phyloP scores from a whole-genome alignment of 1,284 basidiomycete genomes.

The Ustilago tritici region DNA sequence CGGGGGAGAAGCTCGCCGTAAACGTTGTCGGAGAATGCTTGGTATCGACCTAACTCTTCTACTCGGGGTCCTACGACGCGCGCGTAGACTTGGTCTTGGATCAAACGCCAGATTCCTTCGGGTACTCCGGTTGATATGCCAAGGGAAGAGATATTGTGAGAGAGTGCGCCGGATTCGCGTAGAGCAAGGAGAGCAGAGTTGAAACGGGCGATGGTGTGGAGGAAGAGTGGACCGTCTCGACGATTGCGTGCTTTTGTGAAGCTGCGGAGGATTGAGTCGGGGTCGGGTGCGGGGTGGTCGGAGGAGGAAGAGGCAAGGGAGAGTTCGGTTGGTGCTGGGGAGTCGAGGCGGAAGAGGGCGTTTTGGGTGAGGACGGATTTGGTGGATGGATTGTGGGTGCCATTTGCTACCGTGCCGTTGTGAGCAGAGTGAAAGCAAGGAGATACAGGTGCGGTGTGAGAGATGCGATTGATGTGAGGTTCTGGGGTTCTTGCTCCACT shows the following conservation, averaged over 20 bases:
- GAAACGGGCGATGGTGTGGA: conserved; percentile 72
- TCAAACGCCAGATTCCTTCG: conserved; percentile 72
- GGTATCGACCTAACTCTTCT: conserved; percentile 71
- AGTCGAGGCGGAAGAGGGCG: conserved; percentile 23
- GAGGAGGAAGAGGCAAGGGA: conserved; percentile 34
- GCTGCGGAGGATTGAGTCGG: conserved; percentile 72
- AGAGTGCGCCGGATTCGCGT: conserved; percentile 68
- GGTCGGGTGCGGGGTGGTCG: conserved; percentile 14
- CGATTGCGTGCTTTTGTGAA: conserved; percentile 73
- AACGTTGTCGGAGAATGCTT: conserved; percentile 70
- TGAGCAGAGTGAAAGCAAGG: conserved; percentile 22
- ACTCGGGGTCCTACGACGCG: conserved; percentile 73
- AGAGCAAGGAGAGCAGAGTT: conserved; percentile 71
- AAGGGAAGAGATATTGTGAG: conserved; percentile 62
- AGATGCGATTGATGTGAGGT: conserved; percentile 22
- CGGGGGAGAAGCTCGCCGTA: conserved; percentile 71
- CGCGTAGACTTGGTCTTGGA: conserved; percentile 74
- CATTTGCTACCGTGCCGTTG: background rate
- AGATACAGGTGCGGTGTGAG: conserved; percentile 43
- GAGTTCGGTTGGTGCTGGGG: conserved; percentile 25
- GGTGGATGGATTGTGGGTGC: background rate
- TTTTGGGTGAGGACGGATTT: conserved; percentile 31
- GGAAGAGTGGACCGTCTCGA: conserved; percentile 72
- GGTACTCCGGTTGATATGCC: conserved; percentile 59
- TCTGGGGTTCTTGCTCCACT: conserved; percentile 27